Base-by-base conservation (phyloP, 1,284 basidiomycete species). In the Moniliella sp. region DNA sequence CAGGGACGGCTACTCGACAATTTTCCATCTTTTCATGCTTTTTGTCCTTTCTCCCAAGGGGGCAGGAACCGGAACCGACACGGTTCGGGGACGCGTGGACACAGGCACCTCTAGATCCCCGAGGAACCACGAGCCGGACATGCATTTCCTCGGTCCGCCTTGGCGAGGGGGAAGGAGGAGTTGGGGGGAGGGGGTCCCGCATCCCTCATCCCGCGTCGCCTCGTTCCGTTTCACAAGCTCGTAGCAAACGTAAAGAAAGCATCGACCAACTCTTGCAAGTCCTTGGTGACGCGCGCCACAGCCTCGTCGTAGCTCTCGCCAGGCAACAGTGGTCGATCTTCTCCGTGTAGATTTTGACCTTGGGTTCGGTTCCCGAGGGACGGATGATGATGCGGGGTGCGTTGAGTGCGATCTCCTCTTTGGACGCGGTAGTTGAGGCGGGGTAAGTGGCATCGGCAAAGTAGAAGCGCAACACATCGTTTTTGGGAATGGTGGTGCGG, bases 401-500 rank as follows among this genome's bases (percentile, higher is more conserved):
- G 13, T 39, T 34, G 3, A 52, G 40, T 44, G 43, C 42, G 33
- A 52, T 45, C 9, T 46, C 39, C n/a, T 7, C 25, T n/a, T 23
- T n/a, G 21, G 8, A 7, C 8, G 21, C 7, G n/a, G n/a, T n/a
- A n/a, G n/a, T n/a, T 7, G 8, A 7, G 7, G 21, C 21, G 8
- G 21, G n/a, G 21, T 23, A n/a, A 7, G 21, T 23, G 27, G 38
- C 36, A 1, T 40, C 33, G 3, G 38, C 35, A 3, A 52, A 38
- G 32, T 48, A 52, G 40, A 48, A 52, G 3, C 50, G 32, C n/a
- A 52, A 30, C 10, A 52, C 50, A 18, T 52, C 47, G 32, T 50
- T 52, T 30, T 38, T 38, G 8, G 50, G 50, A 26, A 52, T 46
- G 18, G 17, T 15, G 3, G 13, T 18, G 15, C 16, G 19, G 10